Conservation (phyloP, 768 basidiomycete genomes). For the Tylopilus subfusipes region DNA sequence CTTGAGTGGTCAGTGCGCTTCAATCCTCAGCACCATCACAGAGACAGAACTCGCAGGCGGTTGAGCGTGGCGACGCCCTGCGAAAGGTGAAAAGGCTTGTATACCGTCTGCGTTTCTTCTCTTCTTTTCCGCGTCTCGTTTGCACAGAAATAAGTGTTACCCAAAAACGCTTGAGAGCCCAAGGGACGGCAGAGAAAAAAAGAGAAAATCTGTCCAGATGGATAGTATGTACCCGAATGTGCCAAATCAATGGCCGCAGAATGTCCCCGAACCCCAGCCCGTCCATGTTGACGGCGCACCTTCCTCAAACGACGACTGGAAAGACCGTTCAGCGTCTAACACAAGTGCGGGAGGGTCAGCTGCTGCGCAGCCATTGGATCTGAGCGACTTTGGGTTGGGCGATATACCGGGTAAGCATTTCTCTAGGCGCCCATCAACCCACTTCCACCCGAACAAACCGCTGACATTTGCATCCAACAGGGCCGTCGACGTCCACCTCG, state of each 20-base stretch:
- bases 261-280: constrained; percentile 34
- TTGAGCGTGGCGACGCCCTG: constrained; percentile 35
- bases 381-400: constrained; percentile 43
- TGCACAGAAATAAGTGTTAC: constrained; percentile 45
- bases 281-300: constrained; percentile 30
- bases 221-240: constrained; percentile 47
- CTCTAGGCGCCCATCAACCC: constrained; percentile 28
- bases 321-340: constrained; percentile 32
- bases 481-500: constrained; percentile 40
- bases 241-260: constrained; percentile 40
- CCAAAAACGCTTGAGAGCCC: constrained; percentile 42
- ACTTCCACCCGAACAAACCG: not conserved
- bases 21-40: constrained; percentile 39
- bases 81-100: constrained; percentile 41
- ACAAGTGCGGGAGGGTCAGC: constrained; percentile 24
- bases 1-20: constrained; percentile 32
- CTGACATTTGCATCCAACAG: constrained; percentile 21
- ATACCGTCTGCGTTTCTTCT: constrained; percentile 36
- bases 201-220: constrained; percentile 36
- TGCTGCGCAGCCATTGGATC: constrained; percentile 37
- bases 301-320: constrained; percentile 38
- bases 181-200: constrained; percentile 38
- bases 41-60: constrained; percentile 39
- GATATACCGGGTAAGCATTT: constrained; percentile 43
- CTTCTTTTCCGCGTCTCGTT: constrained; percentile 35